phyloP scores from a whole-genome alignment of 225 moss, liverwort and hornwort genomes.

The Lunularia cruciata region DNA sequence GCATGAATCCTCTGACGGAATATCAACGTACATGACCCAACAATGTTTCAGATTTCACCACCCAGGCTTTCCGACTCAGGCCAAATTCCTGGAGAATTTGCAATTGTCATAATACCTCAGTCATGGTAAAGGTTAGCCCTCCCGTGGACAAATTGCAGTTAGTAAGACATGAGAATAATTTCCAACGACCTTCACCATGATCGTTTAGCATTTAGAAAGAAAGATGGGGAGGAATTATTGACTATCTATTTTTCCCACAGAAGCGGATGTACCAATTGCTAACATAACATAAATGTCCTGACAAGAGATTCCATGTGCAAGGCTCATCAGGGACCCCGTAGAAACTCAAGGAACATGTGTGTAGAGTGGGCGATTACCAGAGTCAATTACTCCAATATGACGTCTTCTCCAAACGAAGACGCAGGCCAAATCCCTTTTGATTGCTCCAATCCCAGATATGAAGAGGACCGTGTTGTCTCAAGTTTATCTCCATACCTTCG shows the following conservation, averaged over 20 bases:
- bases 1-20: no score
- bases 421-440: slow-evolving; percentile 6
- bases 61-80: slow-evolving; percentile 23
- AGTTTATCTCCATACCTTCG: not conserved
- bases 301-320: no score
- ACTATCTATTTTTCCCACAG: no score
- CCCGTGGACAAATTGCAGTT: not conserved
- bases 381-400: slow-evolving; percentile 20
- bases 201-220: no score
- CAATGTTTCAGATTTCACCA: no score
- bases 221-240: no score
- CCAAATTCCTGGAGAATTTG: slow-evolving; percentile 13
- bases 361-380: slow-evolving; percentile 15
- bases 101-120: not conserved
- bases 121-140: not conserved
- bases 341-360: no score
- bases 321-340: no score
- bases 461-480: slow-evolving; percentile 10
- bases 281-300: not conserved
- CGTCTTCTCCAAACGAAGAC: slow-evolving; percentile 14
- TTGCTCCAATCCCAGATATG: slow-evolving; percentile 4
- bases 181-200: no score
- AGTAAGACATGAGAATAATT: not conserved
- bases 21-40: no score
- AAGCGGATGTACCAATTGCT: no score